These are phyloP conservation scores for Mortierella alpina DNA, from an alignment of 192 early-diverging fungal genomes.

Conservation along the genomic window DNA sequence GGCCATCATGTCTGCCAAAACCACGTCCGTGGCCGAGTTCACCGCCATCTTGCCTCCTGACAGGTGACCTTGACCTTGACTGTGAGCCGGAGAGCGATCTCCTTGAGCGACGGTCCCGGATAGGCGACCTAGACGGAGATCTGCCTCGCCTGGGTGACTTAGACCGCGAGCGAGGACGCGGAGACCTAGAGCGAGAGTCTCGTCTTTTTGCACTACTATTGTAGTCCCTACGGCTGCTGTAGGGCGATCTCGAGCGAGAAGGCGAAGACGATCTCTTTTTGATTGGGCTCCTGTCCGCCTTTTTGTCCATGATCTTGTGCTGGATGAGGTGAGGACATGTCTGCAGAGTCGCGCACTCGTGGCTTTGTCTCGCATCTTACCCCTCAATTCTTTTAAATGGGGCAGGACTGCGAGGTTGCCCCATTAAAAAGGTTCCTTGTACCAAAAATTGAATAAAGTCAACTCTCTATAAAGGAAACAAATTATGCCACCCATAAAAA, in stretches of 20 bases:
- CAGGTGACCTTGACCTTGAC: not conserved
- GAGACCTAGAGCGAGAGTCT: slow-evolving; percentile 29
- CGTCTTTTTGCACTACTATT: not conserved
- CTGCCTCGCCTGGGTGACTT: not conserved
- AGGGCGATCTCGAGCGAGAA: slow-evolving; percentile 23
- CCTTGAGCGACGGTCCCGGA: slow-evolving; percentile 12
- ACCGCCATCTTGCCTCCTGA: not conserved
- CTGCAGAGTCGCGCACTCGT: too few relatives aligned
- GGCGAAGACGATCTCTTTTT: slow-evolving; percentile 11
- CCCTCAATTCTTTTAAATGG: too few relatives aligned
- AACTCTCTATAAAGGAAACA: too few relatives aligned
- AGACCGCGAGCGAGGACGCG: not conserved
- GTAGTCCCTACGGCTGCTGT: slow-evolving; percentile 15
- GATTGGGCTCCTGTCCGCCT: not conserved
- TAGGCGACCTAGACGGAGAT: not conserved
- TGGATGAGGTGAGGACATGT: too few relatives aligned
- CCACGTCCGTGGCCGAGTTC: not conserved
- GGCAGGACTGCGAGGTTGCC: too few relatives aligned
- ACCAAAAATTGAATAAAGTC: too few relatives aligned
- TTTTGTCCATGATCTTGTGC: not conserved
- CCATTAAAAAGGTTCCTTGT: too few relatives aligned
- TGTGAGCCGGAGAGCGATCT: not conserved
- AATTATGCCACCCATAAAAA: too few relatives aligned
- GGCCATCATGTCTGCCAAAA: not conserved
- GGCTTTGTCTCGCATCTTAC: too few relatives aligned